Conservation (phyloP, 345 rosid species). For the Salix exigua region DNA sequence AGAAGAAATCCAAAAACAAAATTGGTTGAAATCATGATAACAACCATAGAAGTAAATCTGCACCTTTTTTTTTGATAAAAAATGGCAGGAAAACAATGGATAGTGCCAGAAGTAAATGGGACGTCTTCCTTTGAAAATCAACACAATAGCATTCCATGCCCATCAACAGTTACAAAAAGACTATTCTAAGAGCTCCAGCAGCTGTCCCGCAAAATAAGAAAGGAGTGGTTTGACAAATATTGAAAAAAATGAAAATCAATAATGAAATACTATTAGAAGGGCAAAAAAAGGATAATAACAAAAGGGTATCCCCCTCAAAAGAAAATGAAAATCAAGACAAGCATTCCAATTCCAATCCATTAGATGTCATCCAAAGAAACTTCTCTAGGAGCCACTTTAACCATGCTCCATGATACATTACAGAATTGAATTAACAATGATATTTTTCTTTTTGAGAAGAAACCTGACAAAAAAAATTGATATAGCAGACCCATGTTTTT, state of each 20-base stretch:
- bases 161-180: background rate
- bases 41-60: background rate
- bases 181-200: background rate
- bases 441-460: background rate
- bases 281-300: background rate
- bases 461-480: background rate
- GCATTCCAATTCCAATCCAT: background rate
- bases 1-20: background rate
- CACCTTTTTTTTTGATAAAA: too few species aligned
- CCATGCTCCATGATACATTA: background rate
- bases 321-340: background rate
- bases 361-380: background rate
- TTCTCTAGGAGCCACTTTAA: background rate
- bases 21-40: background rate
- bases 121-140: background rate
- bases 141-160: background rate
- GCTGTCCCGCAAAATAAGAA: background rate
- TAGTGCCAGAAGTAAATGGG: background rate
- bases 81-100: background rate
- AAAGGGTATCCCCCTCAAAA: background rate
- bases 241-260: background rate
- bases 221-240: background rate
- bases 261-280: background rate
- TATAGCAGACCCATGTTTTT: background rate
- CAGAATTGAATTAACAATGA: background rate